These are phyloP conservation scores for Rugosomyces carneus DNA, from an alignment of 1,284 basidiomycete genomes.

Conservation along the genomic window DNA sequence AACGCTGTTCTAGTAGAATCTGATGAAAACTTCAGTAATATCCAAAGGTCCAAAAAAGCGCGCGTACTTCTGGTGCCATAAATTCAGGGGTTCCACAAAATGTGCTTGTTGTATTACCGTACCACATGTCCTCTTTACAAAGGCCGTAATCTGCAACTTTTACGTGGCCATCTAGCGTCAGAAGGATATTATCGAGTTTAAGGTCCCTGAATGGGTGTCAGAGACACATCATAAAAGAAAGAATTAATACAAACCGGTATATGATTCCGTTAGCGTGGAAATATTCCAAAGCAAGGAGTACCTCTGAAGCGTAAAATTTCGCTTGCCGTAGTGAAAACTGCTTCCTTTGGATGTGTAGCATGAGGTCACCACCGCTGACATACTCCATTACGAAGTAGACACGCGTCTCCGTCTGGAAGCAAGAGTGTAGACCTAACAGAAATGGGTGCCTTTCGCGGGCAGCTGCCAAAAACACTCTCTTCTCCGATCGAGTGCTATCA, in stretches of 20 bases:
- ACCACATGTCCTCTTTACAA: slow-evolving; percentile 99
- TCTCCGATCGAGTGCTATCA: slow-evolving; percentile 93
- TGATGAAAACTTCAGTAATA: slow-evolving; percentile 25
- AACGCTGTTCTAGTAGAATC: slow-evolving; percentile 97
- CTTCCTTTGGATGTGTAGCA: slow-evolving; percentile 92
- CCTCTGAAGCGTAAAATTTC: slow-evolving; percentile 99
- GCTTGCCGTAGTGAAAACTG: slow-evolving; percentile 94
- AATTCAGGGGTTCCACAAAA: slow-evolving; percentile 99
- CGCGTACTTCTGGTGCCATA: slow-evolving; percentile 93
- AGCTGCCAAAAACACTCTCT: slow-evolving; percentile 95
- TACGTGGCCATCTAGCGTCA: slow-evolving; percentile 96
- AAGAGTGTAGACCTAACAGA: slow-evolving; percentile 93
- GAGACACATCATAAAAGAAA: slow-evolving; percentile 3
- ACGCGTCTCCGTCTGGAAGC: slow-evolving; percentile 99
- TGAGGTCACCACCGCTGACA: slow-evolving; percentile 93
- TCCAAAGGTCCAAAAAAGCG: background rate
- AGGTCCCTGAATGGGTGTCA: slow-evolving; percentile 62
- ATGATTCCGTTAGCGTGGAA: slow-evolving; percentile 99
- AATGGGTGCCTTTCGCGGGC: slow-evolving; percentile 97
- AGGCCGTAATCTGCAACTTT: slow-evolving; percentile 99
- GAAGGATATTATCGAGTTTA: slow-evolving; percentile 96
- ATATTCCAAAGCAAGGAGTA: slow-evolving; percentile 93
- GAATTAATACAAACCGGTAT: slow-evolving; percentile 63
- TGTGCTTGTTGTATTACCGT: slow-evolving; percentile 93
- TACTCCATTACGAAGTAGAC: slow-evolving; percentile 95